Evolutionary conservation across 768 basidiomycete species (phyloP), one percentile per base, ranked within the genome.

Genomic region (Grammothele lineata): DNA sequence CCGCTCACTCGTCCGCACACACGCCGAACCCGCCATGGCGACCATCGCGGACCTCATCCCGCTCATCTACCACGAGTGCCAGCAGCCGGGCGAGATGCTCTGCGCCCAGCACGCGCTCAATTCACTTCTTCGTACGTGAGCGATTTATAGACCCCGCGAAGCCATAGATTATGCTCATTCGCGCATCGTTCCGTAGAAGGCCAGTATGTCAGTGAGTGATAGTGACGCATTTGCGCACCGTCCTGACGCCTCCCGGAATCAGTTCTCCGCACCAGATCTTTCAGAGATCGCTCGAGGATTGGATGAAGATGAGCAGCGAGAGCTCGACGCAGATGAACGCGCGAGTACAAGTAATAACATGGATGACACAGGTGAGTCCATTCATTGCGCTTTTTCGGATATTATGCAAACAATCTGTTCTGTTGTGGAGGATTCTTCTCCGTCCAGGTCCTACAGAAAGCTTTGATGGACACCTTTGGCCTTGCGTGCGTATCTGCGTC

Each of bases 371-470:
- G 92, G 91, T 81, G 51, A 26, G 58, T 32, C 2, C 14, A 22
- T 15, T n/a, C 25, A 12, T 12, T 18, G 2, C 23, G 5, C 33
- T 4, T 8, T 14, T 6, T 23, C 2, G 10, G 21, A 24, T 19
- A 4, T 14, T 19, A 17, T 33, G 32, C 23, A 12, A 35, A 15
- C 24, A 11, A 15, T 19, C 11, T 42, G n/a, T n/a, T n/a, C n/a
- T n/a, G n/a, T n/a, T n/a, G n/a, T 32, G 18, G 54, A 91, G 89
- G 90, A 1, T 96, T 91, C 64, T 96, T 96, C 67, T 94, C 92
- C 2, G 76, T 95, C 1, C 91, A 92, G 53, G 93, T 95, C 2
- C 63, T 95, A 15, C 88, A 92, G 56, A 77, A 83, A 45, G 93
- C 93, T 2, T 66, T 96, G 39, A 75, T 82, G 58, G 83, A 92